Base-by-base conservation (phyloP, 164 flowering plant species). In the Chimonanthus praecox region DNA sequence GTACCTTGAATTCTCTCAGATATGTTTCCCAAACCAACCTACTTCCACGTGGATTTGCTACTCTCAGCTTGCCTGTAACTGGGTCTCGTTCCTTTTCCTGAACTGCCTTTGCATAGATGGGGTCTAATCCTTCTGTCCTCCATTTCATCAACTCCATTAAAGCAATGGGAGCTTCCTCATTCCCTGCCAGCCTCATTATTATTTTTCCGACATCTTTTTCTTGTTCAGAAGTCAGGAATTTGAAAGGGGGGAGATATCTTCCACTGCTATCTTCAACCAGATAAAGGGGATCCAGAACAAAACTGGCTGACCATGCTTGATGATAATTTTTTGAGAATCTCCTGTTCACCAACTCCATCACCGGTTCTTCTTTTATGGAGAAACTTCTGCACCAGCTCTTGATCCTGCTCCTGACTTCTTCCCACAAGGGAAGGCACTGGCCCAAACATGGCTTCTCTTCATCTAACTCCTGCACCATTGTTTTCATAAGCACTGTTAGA, bases 101-200 rank as follows among this genome's bases (percentile, higher is more conserved):
- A 11, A 89, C 91, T n/a, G 93, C 90, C 63, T 74, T 84, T 2
- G 91, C 93, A 80, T 89, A 89, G 7, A 85, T 72, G 8, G 93
- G 91, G 50, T 89, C 91, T 33, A 88, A 76, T 74, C 91, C 93
- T 78, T 88, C 88, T 18, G 89, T 72, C 74, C 91, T 84, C 93
- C 93, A 89, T 78, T 87, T 88, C 91, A 89, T 89, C 69, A 88
- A 84, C 84, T 88, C 91, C 90, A 88, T 89, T 7, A 88, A 71
- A 50, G 83, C 91, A 74, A 88, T 68, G 61, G 81, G 93, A 61
- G 88, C 88, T 73, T 89, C 90, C 64, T 86, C 90, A 49, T 83
- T 79, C 33, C 84, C 70, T 1, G 83, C 87, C 54, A 89, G 67
- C 72, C 90, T 71, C 10, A 87, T 87, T 72, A 88, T 81, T 71